phyloP scores from a whole-genome alignment of 441 rosid genomes.

The Croton laevigatus region DNA sequence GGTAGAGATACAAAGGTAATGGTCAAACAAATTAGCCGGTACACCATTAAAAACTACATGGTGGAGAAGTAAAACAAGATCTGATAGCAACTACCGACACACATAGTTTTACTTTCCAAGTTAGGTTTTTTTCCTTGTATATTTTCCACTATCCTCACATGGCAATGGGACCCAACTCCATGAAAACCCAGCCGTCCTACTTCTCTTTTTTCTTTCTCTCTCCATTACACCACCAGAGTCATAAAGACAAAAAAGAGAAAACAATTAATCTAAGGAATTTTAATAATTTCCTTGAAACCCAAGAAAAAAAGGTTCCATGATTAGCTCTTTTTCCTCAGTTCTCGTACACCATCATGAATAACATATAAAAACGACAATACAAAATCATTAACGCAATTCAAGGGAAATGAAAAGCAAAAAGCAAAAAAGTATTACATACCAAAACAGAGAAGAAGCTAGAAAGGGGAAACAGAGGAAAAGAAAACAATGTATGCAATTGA shows the following conservation, averaged over 20 bases:
- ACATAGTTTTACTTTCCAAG: constrained; percentile 18
- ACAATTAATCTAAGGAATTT: background rate
- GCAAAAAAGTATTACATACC: background rate
- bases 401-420: background rate
- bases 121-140: constrained; percentile 16
- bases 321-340: constrained; percentile 11
- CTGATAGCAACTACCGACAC: constrained; percentile 38
- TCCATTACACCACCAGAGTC: constrained; percentile 11
- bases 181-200: constrained; percentile 22
- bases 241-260: constrained; percentile 20
- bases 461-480: background rate
- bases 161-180: constrained; percentile 48
- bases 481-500: background rate
- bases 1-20: constrained; percentile 18
- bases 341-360: constrained; percentile 14
- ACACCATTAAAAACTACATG: constrained; percentile 7
- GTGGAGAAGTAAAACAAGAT: constrained; percentile 14
- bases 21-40: background rate
- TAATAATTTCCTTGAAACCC: constrained; percentile 38
- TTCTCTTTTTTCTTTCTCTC: background rate
- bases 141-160: constrained; percentile 40
- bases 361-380: background rate
- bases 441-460: background rate
- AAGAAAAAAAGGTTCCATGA: constrained; percentile 32
- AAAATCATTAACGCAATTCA: background rate